Percentiles rank a stretch among this genome's conserved stretches.
These are phyloP conservation scores for Clitoria ternatea DNA, from an alignment of 306 rosid species.

Conservation along the genomic window DNA sequence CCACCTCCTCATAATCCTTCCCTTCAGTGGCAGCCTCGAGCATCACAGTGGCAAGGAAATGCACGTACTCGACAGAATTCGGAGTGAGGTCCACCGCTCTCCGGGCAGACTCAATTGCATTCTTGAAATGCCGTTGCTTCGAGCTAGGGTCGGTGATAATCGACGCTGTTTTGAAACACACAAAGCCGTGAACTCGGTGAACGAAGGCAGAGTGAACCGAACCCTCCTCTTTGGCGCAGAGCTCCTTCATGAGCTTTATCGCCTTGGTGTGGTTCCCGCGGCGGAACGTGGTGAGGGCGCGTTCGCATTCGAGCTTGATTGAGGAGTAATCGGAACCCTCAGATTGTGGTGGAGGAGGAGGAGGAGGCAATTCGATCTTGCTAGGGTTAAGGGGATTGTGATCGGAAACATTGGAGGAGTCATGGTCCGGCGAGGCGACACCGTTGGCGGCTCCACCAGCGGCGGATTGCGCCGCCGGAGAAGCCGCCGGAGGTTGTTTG, in stretches of 20 bases:
- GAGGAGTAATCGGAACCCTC: slow-evolving; percentile 45
- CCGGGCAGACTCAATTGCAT: slow-evolving; percentile 77
- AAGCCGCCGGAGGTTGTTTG: slow-evolving; percentile 57
- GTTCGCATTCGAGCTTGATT: slow-evolving; percentile 79
- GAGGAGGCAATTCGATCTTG: slow-evolving; percentile 47
- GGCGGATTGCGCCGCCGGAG: slow-evolving; percentile 41
- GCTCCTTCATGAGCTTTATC: slow-evolving; percentile 76
- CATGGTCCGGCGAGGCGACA: slow-evolving; percentile 26
- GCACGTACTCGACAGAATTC: slow-evolving; percentile 72
- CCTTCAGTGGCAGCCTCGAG: slow-evolving; percentile 77
- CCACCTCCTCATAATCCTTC: slow-evolving; percentile 77
- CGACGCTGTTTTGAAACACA: slow-evolving; percentile 65
- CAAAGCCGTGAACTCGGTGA: slow-evolving; percentile 81
- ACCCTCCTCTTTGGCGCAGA: slow-evolving; percentile 48
- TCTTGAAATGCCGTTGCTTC: slow-evolving; percentile 70
- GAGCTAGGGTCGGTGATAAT: slow-evolving; percentile 59
- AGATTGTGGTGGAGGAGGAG: slow-evolving; percentile 38
- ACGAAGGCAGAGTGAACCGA: slow-evolving; percentile 54
- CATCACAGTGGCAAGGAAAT: slow-evolving; percentile 70
- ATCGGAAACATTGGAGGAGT: slow-evolving; percentile 21
- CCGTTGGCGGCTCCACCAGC: slow-evolving; percentile 52
- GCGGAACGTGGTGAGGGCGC: slow-evolving; percentile 70
- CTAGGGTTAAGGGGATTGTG: slow-evolving; percentile 25
- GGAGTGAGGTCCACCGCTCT: slow-evolving; percentile 74
- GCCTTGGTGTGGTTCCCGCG: slow-evolving; percentile 93